Evolutionary conservation across 192 early-diverging fungal genomes (phyloP).

Genomic region (Rhizophlyctis rosea): DNA sequence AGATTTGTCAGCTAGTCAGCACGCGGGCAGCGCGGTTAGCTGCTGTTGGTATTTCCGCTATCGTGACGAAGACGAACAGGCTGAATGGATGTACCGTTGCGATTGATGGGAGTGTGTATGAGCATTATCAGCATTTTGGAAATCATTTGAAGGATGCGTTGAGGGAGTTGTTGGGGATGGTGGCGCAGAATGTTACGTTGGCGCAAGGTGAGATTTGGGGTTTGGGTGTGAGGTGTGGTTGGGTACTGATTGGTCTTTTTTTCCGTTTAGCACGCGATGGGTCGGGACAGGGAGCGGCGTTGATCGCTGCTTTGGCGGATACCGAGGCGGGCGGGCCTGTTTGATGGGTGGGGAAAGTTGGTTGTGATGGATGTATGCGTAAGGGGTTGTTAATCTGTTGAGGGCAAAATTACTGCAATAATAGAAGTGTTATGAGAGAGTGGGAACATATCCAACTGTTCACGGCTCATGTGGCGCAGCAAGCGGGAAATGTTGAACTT

Average conservation of each 20-base stretch:
- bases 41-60: slow-evolving; percentile 61
- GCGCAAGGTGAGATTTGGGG: slow-evolving; percentile 50
- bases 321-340: too few relatives aligned
- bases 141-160: slow-evolving; percentile 71
- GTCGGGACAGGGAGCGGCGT: slow-evolving; percentile 55
- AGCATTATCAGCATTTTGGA: slow-evolving; percentile 84
- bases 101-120: slow-evolving; percentile 86
- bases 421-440: too few relatives aligned
- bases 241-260: not conserved
- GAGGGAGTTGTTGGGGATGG: slow-evolving; percentile 68
- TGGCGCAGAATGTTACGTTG: slow-evolving; percentile 60
- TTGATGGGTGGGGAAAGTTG: too few relatives aligned
- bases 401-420: too few relatives aligned
- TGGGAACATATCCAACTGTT: too few relatives aligned
- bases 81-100: slow-evolving; percentile 69
- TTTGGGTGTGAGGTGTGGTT: not conserved
- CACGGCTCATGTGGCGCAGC: too few relatives aligned
- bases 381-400: too few relatives aligned
- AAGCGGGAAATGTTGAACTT: too few relatives aligned
- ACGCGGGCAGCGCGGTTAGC: slow-evolving; percentile 78
- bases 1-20: slow-evolving; percentile 69
- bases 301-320: slow-evolving; percentile 45
- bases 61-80: slow-evolving; percentile 60
- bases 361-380: too few relatives aligned
- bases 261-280: slow-evolving; percentile 51